phyloP scores from a whole-genome alignment of 495 filamentous ascomycete genomes.

The Massariosphaeria phaeospora region DNA sequence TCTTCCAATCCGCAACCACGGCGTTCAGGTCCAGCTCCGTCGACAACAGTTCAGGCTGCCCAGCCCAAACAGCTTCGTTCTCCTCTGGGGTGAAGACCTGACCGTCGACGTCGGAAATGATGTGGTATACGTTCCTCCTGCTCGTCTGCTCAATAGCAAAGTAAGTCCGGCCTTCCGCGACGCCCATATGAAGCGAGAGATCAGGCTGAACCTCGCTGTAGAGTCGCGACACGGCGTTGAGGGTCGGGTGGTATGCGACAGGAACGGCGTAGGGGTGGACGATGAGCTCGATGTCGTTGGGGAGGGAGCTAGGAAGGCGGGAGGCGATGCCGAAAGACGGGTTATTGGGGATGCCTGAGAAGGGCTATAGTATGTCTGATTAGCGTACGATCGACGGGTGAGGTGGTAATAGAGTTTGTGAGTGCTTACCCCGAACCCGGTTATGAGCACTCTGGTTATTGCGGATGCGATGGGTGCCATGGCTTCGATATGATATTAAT shows the following conservation, averaged over 20 bases:
- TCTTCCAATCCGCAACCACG: slow-evolving; percentile 17
- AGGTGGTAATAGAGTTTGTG: neutral
- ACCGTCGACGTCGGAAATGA: slow-evolving; percentile 24
- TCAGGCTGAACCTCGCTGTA: slow-evolving; percentile 26
- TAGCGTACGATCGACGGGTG: neutral
- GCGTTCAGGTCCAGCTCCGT: slow-evolving; percentile 26
- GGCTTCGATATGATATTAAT: no score
- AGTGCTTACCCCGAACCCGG: slow-evolving; percentile 33
- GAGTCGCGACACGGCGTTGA: slow-evolving; percentile 21
- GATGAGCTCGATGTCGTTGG: slow-evolving; percentile 16
- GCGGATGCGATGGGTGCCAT: slow-evolving; percentile 10
- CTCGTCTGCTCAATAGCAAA: slow-evolving; percentile 34
- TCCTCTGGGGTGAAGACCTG: slow-evolving; percentile 30
- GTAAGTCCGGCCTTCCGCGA: slow-evolving; percentile 31
- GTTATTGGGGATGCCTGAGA: slow-evolving; percentile 15
- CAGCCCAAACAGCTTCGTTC: slow-evolving; percentile 28
- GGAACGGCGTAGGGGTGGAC: slow-evolving; percentile 21
- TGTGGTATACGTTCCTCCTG: slow-evolving; percentile 27
- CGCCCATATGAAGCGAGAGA: slow-evolving; percentile 32
- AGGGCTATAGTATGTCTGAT: no score
- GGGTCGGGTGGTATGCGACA: slow-evolving; percentile 30
- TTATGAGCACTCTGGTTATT: slow-evolving; percentile 29
- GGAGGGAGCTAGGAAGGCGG: slow-evolving; percentile 5
- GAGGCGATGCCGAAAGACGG: slow-evolving; percentile 17
- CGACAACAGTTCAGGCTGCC: slow-evolving; percentile 21